A percentile compares a stretch with the other conserved stretches of the same genome.
phyloP scores from a whole-genome alignment of 108 stramenopile genomes.

The Pseudonitzschia delicatissima region DNA sequence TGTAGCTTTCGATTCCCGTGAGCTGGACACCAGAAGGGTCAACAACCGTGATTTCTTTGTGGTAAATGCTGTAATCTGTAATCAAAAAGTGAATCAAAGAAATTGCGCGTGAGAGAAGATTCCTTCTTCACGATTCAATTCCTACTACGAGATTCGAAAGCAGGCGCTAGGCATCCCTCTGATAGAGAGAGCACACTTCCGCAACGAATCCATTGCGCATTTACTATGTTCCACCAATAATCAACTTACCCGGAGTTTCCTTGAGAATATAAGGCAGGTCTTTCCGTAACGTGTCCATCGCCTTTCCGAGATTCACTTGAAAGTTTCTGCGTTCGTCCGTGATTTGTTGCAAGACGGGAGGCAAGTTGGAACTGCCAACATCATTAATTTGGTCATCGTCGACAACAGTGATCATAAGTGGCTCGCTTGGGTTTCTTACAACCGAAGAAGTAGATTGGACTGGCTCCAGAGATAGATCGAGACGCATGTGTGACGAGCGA shows the following conservation, averaged over 20 bases:
- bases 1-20: constrained; percentile 64
- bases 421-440: neutral
- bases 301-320: constrained; percentile 71
- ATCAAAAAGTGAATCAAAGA: constrained; percentile 1
- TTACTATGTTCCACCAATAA: constrained; percentile 13
- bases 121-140: neutral
- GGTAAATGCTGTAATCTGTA: constrained; percentile 75
- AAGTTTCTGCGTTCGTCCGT: constrained; percentile 68
- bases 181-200: too few relatives aligned
- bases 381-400: neutral
- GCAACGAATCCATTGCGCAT: neutral
- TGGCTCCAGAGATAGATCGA: neutral
- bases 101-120: neutral
- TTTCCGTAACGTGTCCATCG: constrained; percentile 70
- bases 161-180: too few relatives aligned
- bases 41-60: constrained; percentile 49
- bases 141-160: too few relatives aligned
- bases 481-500: neutral
- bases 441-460: neutral
- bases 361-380: constrained; percentile 23
- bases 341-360: constrained; percentile 67
- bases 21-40: constrained; percentile 67
- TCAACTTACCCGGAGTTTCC: constrained; percentile 56
- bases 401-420: neutral
- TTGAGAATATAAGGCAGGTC: constrained; percentile 73